Evolutionary conservation across 2,329 filamentous ascomycete genomes (phyloP), one percentile per base, ranked within the genome.

Genomic region (Penicillium olsonii): DNA sequence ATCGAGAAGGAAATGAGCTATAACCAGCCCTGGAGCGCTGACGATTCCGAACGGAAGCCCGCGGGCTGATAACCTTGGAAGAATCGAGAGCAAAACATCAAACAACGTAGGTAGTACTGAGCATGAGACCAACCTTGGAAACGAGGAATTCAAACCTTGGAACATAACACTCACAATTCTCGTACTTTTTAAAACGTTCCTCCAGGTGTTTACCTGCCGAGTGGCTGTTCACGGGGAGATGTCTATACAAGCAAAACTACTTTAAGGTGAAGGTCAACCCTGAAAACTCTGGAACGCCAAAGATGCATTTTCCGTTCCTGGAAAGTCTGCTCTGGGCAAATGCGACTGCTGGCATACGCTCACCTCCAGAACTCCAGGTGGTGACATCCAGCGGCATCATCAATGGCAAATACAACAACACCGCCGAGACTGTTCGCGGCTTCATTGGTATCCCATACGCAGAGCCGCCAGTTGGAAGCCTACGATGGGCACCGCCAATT

Each of bases 391-490:
- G 55, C n/a, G 58, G 58, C 5, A 12, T 27, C 1, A 35, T 61
- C 3, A 48, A 52, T 5, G 57, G 58, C 2, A 50, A 52, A 40
- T 58, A 59, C 37, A 59, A 57, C 24, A 42, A 54, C 19, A 45
- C 57, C 0, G 38, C 48, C 1, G 35, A 38, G 1, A 50, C 37
- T 10, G 59, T 59, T 4, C 46, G 60, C 9, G 55, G 52, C 14
- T 79, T 78, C 54, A 60, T 73, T 0, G 75, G 75, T 0, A 68
- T 79, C 4, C 76, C 75, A 0, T 79, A 77, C 43, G 76, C 73
- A 0, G 57, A 73, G 3, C 69, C 75, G 3, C 75, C 77, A 12
- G 68, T 63, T 0, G 72, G 71, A 0, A 62, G 74, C n/a, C 63
- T 64, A 7, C 69, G 76, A 14, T 79, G 78, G 45, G 64, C 66